Evolutionary conservation across 805 yeast species (phyloP).

Genomic region (Candida piceae): DNA sequence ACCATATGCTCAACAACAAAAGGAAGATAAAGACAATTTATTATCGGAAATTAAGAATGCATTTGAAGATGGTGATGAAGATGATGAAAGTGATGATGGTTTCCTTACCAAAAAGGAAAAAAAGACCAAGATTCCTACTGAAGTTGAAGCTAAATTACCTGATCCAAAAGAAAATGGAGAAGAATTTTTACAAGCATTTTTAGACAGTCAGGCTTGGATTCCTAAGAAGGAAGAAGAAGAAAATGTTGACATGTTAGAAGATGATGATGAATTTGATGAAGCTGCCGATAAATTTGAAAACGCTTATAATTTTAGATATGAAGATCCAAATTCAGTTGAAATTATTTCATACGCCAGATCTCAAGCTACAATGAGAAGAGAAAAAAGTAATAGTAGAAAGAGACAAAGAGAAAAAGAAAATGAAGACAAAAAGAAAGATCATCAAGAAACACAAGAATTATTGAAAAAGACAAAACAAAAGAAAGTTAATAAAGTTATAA

Average conservation of each 20-base stretch:
- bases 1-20: slow-evolving; percentile 71
- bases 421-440: slow-evolving; percentile 47
- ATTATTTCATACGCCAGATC: slow-evolving; percentile 92
- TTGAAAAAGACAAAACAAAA: slow-evolving; percentile 67
- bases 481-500: slow-evolving; percentile 73
- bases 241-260: slow-evolving; percentile 43
- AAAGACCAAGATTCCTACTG: slow-evolving; percentile 21
- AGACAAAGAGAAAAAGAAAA: slow-evolving; percentile 71
- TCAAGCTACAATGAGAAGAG: slow-evolving; percentile 87
- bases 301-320: slow-evolving; percentile 92
- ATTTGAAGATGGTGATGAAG: slow-evolving; percentile 44
- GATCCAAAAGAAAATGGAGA: slow-evolving; percentile 62
- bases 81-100: slow-evolving; percentile 38
- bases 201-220: slow-evolving; percentile 83
- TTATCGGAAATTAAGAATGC: slow-evolving; percentile 73
- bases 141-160: slow-evolving; percentile 42
- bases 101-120: slow-evolving; percentile 57
- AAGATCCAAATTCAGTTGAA: slow-evolving; percentile 86
- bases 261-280: slow-evolving; percentile 84
- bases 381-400: slow-evolving; percentile 68
- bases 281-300: slow-evolving; percentile 88
- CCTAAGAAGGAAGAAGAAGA: slow-evolving; percentile 59
- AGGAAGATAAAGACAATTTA: slow-evolving; percentile 69
- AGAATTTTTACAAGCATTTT: slow-evolving; percentile 66
- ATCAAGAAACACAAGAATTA: slow-evolving; percentile 51